Evolutionary conservation across 2,329 filamentous ascomycete species (phyloP).

Genomic region (Myriosclerotinia curreyana): DNA sequence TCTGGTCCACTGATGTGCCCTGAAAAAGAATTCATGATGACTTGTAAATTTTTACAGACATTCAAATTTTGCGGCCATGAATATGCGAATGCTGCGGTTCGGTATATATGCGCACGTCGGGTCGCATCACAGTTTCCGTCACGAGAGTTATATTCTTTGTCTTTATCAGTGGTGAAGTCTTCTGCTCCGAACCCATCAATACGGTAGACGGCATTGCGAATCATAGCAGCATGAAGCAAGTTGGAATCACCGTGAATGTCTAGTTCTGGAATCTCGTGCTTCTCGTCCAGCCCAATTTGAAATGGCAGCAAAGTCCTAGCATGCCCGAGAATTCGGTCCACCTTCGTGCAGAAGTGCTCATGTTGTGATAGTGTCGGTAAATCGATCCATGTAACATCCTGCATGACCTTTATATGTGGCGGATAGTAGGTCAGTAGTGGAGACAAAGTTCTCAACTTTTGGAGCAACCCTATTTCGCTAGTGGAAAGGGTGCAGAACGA

Average conservation of each 20-base stretch:
- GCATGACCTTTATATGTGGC: slow-evolving; percentile 44
- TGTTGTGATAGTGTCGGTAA: slow-evolving; percentile 42
- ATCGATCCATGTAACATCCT: slow-evolving; percentile 45
- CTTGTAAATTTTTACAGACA: slow-evolving; percentile 25
- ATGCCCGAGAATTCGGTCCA: slow-evolving; percentile 41
- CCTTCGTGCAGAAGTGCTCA: slow-evolving; percentile 42
- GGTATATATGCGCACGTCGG: slow-evolving; percentile 24
- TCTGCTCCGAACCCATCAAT: slow-evolving; percentile 43
- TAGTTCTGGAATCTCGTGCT: neutral
- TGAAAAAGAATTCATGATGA: slow-evolving; percentile 30
- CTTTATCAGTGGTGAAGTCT: slow-evolving; percentile 36
- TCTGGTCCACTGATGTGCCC: slow-evolving; percentile 3
- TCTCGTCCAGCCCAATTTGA: slow-evolving; percentile 18
- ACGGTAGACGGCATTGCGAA: slow-evolving; percentile 40
- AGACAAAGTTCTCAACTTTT: slow-evolving; percentile 43
- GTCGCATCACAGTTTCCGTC: slow-evolving; percentile 30
- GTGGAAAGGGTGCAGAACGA: slow-evolving; percentile 46
- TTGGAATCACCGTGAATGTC: neutral
- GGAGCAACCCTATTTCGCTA: slow-evolving; percentile 41
- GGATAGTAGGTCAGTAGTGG: slow-evolving; percentile 49
- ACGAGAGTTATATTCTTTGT: slow-evolving; percentile 39
- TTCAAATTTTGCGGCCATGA: slow-evolving; percentile 27
- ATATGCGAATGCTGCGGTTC: slow-evolving; percentile 27
- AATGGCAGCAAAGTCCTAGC: slow-evolving; percentile 38
- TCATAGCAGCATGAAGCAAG: slow-evolving; percentile 32